Conservation (phyloP, 768 basidiomycete genomes). For the Rubroboletus pulcherrimus region DNA sequence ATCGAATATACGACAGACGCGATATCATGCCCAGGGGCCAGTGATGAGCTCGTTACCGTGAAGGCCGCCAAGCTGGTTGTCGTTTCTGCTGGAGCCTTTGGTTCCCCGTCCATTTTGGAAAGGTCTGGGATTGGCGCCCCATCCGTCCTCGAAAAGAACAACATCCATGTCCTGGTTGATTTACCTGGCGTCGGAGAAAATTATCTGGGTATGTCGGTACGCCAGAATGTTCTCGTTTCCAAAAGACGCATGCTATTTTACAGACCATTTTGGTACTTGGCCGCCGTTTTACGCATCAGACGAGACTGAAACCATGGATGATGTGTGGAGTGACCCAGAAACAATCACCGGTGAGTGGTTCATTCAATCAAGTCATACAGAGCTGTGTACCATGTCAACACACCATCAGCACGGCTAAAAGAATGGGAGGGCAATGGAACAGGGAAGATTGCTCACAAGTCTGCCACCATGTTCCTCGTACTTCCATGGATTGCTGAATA, state of each 20-base stretch:
- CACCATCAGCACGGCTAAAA: constrained; percentile 22
- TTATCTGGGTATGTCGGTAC: constrained; percentile 41
- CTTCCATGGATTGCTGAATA: not conserved
- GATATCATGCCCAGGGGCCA: constrained; percentile 16
- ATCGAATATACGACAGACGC: constrained; percentile 34
- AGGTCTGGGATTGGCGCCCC: constrained; percentile 66
- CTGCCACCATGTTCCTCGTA: not conserved
- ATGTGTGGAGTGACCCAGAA: constrained; percentile 37
- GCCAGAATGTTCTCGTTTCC: not conserved
- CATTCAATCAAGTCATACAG: too few species aligned
- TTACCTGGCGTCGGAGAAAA: constrained; percentile 79
- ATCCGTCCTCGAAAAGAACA: constrained; percentile 42
- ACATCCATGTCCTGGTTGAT: constrained; percentile 50
- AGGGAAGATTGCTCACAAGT: constrained; percentile 57
- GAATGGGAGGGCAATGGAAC: constrained; percentile 38
- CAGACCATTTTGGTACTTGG: constrained; percentile 31
- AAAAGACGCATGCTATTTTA: too few species aligned
- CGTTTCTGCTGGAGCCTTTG: constrained; percentile 51
- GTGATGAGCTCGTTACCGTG: constrained; percentile 11
- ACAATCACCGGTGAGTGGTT: constrained; percentile 37
- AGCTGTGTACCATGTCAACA: not conserved
- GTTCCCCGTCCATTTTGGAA: constrained; percentile 54
- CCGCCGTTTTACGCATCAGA: constrained; percentile 39
- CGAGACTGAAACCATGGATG: constrained; percentile 47
- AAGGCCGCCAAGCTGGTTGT: constrained; percentile 42